Base-by-base conservation (phyloP, 2,329 filamentous ascomycete genomes). In the Curvularia lunata region DNA sequence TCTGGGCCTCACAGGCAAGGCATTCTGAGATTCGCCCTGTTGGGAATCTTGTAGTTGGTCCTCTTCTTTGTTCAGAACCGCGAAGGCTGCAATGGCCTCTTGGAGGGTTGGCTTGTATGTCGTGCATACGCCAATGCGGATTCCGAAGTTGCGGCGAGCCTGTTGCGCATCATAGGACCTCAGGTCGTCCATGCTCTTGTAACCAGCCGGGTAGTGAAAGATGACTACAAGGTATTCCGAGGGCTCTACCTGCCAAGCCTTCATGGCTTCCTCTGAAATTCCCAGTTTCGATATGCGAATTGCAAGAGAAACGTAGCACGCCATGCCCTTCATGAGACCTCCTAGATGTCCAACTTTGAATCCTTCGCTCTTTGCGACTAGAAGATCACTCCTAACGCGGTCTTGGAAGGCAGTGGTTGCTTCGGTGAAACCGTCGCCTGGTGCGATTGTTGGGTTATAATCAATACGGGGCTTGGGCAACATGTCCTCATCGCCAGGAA, bases 221-320 rank as follows among this genome's bases (percentile, higher is more conserved):
- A 97, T 79, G 4, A 96, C 80, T 4, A 94, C 84, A 38, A 96
- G 75, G 68, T 94, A 93, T 32, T 92, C 88, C 0, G 81, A 76
- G 0, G 81, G 77, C 13, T 84, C 77, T 10, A 97, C 74, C 58
- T 88, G 84, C 92, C 92, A 97, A 1, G 92, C 90, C 68, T 89
- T 83, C 75, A 91, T 84, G 0, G 87, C 88, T 68, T 93, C 90
- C 37, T 88, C 83, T 0, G 91, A 89, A 12, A 97, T 85, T 0
- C 85, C 87, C 1, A 97, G 83, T 65, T 89, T 90, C 4, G 83
- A 80, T 28, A 91, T 84, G 4, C 86, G 86, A 28, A 90, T 84
- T 0, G 92, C 91, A 1, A 95, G 75, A 4, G 86, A 87, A 18
- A 95, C 74, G 58, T 84, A 84, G 51, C 81, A 78, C 25, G 74